Percentiles rank a stretch among this genome's conserved stretches.
These are phyloP conservation scores for Hanseniaspora taiwanica DNA, from an alignment of 805 yeast species.

Conservation along the genomic window DNA sequence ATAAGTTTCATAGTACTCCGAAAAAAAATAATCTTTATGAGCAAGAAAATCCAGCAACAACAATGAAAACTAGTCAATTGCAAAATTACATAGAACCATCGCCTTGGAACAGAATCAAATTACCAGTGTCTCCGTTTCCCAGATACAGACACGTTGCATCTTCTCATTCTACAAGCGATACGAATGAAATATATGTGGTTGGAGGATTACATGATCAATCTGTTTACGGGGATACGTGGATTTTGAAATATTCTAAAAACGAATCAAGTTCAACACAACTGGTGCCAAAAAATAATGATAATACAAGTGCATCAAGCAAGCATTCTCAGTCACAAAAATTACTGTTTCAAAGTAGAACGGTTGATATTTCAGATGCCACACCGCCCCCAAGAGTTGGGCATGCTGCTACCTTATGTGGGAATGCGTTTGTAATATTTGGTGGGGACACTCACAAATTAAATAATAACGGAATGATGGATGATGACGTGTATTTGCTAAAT, in stretches of 20 bases:
- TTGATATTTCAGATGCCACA: constrained; percentile 61
- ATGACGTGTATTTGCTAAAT: constrained; percentile 77
- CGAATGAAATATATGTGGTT: constrained; percentile 66
- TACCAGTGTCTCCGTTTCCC: constrained; percentile 77
- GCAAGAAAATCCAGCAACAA: constrained; percentile 2
- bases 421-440: constrained; percentile 89
- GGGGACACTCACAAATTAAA: constrained; percentile 85
- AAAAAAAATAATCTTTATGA: no score
- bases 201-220: constrained; percentile 91
- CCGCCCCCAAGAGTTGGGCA: constrained; percentile 98
- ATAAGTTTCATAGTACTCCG: no score
- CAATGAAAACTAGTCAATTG: no score
- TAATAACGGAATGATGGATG: constrained; percentile 72
- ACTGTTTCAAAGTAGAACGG: constrained; percentile 30
- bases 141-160: constrained; percentile 84
- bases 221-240: constrained; percentile 94
- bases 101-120: constrained; percentile 58
- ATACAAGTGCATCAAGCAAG: neutral
- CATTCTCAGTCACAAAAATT: constrained; percentile 13
- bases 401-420: constrained; percentile 81
- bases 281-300: neutral
- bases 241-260: constrained; percentile 29
- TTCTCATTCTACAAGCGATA: neutral
- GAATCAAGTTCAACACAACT: constrained; percentile 1
- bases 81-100: no score